phyloP scores from a whole-genome alignment of 768 basidiomycete species.

The Boletellus ananiceps region DNA sequence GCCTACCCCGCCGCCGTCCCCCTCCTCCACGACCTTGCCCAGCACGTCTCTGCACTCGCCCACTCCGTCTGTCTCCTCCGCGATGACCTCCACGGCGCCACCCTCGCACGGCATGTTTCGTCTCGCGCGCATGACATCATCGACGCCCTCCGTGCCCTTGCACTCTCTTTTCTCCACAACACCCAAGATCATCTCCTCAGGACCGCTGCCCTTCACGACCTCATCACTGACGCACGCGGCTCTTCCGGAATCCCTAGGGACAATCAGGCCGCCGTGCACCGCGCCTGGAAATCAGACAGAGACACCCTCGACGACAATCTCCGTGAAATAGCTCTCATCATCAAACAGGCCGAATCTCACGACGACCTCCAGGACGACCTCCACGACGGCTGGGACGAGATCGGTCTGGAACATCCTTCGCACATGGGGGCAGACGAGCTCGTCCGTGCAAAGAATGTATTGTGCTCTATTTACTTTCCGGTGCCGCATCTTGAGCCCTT shows the following conservation, averaged over 20 bases:
- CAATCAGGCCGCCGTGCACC: constrained; percentile 55
- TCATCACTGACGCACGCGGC: constrained; percentile 49
- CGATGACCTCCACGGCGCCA: constrained; percentile 38
- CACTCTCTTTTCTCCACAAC: constrained; percentile 39
- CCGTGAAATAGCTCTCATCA: constrained; percentile 53
- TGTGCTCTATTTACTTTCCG: constrained; percentile 6
- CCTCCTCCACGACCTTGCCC: constrained; percentile 51
- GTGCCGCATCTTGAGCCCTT: constrained; percentile 1
- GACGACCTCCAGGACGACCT: constrained; percentile 18
- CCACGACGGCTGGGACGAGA: constrained; percentile 63
- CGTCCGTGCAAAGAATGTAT: constrained; percentile 56
- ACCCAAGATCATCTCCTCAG: constrained; percentile 52
- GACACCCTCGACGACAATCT: constrained; percentile 59
- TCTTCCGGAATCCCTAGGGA: constrained; percentile 47
- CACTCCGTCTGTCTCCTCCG: constrained; percentile 48
- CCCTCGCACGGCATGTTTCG: constrained; percentile 43
- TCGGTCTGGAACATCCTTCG: constrained; percentile 43
- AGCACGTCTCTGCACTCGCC: constrained; percentile 44
- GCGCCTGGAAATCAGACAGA: constrained; percentile 46
- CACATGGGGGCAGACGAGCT: constrained; percentile 48
- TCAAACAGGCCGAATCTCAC: constrained; percentile 35
- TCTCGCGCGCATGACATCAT: constrained; percentile 40
- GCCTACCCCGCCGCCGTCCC: constrained; percentile 40
- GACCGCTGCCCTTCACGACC: constrained; percentile 57
- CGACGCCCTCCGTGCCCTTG: constrained; percentile 40